A percentile compares a stretch with the other conserved stretches of the same genome.
These are phyloP conservation scores for Blumeria graminis DNA, from an alignment of 2,329 filamentous ascomycete species.

Conservation along the genomic window DNA sequence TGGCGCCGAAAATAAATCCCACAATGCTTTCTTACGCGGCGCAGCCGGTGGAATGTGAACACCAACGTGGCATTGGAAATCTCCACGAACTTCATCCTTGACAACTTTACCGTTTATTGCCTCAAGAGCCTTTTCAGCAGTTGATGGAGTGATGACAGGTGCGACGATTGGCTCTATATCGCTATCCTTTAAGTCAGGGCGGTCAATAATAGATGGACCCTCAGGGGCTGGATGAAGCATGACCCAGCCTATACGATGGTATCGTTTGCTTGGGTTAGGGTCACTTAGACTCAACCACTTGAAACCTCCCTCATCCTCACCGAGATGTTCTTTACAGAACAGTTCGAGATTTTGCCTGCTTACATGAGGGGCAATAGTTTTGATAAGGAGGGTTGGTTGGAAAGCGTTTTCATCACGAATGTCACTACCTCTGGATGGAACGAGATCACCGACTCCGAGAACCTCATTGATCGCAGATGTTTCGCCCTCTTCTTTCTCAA, in stretches of 20 bases:
- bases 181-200: conserved; percentile 42
- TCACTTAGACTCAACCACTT: conserved; percentile 92
- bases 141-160: conserved; percentile 23
- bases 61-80: conserved; percentile 93
- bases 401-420: conserved; percentile 70
- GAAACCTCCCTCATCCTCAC: conserved; percentile 75
- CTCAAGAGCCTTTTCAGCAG: conserved; percentile 68
- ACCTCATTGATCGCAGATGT: conserved; percentile 80
- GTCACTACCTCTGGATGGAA: conserved; percentile 64
- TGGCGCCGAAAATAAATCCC: conserved; percentile 87
- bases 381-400: conserved; percentile 86
- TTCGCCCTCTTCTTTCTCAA: conserved; percentile 92
- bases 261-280: conserved; percentile 89
- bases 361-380: conserved; percentile 91
- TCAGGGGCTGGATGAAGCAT: conserved; percentile 70
- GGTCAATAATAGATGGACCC: conserved; percentile 36
- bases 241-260: conserved; percentile 95
- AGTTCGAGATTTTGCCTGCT: conserved; percentile 80
- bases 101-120: conserved; percentile 97
- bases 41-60: conserved; percentile 75
- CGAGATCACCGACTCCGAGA: conserved; percentile 70
- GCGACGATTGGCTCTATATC: conserved; percentile 30
- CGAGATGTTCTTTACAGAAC: conserved; percentile 84
- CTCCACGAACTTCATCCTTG: conserved; percentile 74
- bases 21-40: conserved; percentile 80